phyloP scores from a whole-genome alignment of 768 basidiomycete species.

The Terana coerulea region DNA sequence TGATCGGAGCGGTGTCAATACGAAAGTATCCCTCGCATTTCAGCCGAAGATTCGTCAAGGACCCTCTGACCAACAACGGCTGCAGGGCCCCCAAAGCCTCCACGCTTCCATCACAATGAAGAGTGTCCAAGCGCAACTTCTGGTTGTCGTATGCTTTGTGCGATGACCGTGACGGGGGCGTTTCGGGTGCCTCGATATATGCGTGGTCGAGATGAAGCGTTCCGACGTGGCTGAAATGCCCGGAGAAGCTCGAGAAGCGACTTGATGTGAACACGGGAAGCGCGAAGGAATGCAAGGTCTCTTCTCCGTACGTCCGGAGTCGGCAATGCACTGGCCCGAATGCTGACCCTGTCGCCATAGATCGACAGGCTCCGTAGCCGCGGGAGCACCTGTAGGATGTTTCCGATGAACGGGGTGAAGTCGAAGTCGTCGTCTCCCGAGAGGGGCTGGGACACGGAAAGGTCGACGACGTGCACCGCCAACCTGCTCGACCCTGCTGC shows the following conservation, averaged over 20 bases:
- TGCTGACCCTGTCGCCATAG: background rate
- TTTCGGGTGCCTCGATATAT: background rate
- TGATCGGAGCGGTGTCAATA: background rate
- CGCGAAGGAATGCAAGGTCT: background rate
- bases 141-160: too few relatives aligned
- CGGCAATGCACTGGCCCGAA: background rate
- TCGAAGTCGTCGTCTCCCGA: background rate
- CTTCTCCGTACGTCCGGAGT: background rate
- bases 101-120: background rate
- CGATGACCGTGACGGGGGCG: too few relatives aligned
- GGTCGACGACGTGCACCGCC: background rate
- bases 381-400: background rate
- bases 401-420: background rate
- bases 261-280: background rate
- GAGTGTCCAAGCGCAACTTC: background rate
- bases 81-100: background rate
- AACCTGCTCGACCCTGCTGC: background rate
- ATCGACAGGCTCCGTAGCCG: background rate
- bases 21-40: background rate
- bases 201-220: background rate
- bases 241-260: background rate
- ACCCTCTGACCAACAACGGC: background rate
- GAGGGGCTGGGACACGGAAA: background rate
- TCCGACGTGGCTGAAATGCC: background rate
- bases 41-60: background rate